Percentiles rank a stretch among this genome's conserved stretches.
These are phyloP conservation scores for Alternaria ethzedia DNA, from an alignment of 2,329 filamentous ascomycete genomes.

Conservation along the genomic window DNA sequence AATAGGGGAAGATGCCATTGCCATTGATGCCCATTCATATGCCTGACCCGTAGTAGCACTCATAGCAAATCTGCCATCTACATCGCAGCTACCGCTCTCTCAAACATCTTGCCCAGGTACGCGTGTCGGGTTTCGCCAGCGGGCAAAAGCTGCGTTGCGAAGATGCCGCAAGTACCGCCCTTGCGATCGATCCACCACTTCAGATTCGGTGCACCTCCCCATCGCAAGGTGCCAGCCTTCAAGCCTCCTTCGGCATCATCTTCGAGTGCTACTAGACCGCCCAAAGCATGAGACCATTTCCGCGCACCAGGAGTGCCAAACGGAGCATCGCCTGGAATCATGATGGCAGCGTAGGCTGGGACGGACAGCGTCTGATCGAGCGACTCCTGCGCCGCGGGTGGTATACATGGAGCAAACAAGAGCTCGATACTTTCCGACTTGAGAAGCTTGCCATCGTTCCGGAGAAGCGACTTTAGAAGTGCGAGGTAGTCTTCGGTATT, in stretches of 20 bases:
- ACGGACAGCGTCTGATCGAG: slow-evolving; percentile 10
- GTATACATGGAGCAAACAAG: slow-evolving; percentile 21
- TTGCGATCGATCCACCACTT: slow-evolving; percentile 40
- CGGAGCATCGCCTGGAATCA: slow-evolving; percentile 23
- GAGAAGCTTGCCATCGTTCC: slow-evolving; percentile 25
- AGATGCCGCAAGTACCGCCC: slow-evolving; percentile 31
- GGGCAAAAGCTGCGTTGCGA: slow-evolving; percentile 32
- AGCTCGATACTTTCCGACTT: slow-evolving; percentile 18
- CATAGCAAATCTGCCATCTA: not conserved
- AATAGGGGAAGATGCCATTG: not conserved
- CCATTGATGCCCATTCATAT: not conserved
- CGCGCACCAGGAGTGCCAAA: slow-evolving; percentile 13
- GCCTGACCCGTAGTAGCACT: not conserved
- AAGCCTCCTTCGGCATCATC: slow-evolving; percentile 15
- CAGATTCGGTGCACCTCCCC: slow-evolving; percentile 31
- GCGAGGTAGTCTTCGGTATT: slow-evolving; percentile 27
- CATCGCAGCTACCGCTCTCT: slow-evolving; percentile 22
- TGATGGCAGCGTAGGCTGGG: slow-evolving; percentile 10
- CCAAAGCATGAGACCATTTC: slow-evolving; percentile 23
- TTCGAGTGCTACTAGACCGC: slow-evolving; percentile 21
- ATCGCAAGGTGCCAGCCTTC: slow-evolving; percentile 17
- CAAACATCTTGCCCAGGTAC: slow-evolving; percentile 24
- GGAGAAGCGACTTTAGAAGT: slow-evolving; percentile 25
- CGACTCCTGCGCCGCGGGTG: slow-evolving; percentile 3
- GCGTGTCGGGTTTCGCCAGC: slow-evolving; percentile 27